A percentile compares a stretch with the other conserved stretches of the same genome.
Conservation (phyloP, 371 early-diverging fungal genomes). For the Lichtheimia hyalospora region DNA sequence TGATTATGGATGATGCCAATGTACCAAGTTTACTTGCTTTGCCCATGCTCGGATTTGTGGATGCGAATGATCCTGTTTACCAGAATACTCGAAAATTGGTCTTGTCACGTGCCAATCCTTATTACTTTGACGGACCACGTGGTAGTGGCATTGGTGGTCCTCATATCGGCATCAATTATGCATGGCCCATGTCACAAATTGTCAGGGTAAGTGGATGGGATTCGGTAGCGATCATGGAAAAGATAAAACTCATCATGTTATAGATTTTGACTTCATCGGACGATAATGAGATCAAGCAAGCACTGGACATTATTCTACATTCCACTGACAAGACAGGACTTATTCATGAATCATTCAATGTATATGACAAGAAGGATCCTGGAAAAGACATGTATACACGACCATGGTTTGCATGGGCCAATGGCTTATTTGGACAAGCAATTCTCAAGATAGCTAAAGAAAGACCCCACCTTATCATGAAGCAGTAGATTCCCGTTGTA, state of each 20-base stretch:
- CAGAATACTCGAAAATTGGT: conserved; percentile 58
- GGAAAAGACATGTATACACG: conserved; percentile 26
- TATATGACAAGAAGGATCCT: conserved; percentile 23
- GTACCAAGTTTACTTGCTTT: conserved; percentile 65
- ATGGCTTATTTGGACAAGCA: conserved; percentile 45
- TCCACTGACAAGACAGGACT: conserved; percentile 33
- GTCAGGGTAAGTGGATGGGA: conserved; percentile 19
- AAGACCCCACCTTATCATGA: conserved; percentile 21
- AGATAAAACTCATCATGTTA: background rate
- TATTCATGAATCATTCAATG: conserved; percentile 44
- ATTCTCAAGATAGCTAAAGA: conserved; percentile 33
- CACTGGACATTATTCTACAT: conserved; percentile 28
- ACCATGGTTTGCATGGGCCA: conserved; percentile 53
- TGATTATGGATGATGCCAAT: conserved; percentile 75
- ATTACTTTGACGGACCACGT: conserved; percentile 52
- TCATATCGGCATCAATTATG: conserved; percentile 43
- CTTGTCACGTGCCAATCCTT: conserved; percentile 59
- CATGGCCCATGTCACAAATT: conserved; percentile 35
- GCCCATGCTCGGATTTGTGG: conserved; percentile 60
- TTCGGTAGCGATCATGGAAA: background rate
- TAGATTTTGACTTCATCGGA: conserved; percentile 28
- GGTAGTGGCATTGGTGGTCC: conserved; percentile 64
- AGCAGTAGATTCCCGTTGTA: no score
- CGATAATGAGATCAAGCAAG: conserved; percentile 31
- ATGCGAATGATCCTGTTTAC: conserved; percentile 50